These are phyloP conservation scores for Cicer arietinum DNA, from an alignment of 306 rosid species.

Conservation along the genomic window DNA sequence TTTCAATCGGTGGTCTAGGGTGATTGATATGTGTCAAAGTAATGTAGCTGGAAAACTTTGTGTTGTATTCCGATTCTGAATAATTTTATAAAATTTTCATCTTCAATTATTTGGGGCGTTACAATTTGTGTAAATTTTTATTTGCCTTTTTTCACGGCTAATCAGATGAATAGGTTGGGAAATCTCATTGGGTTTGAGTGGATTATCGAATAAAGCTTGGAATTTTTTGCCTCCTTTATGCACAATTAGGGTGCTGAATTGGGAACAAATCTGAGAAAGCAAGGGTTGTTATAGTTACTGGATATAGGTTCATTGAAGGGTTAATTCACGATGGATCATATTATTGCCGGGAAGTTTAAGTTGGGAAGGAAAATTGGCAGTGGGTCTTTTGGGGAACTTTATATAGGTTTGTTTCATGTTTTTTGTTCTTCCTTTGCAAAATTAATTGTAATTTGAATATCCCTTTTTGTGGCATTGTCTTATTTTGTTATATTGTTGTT, in stretches of 20 bases:
- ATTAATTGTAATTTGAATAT: neutral
- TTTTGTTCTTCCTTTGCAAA: neutral
- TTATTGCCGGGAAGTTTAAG: slow-evolving; percentile 90
- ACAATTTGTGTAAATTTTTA: slow-evolving; percentile 41
- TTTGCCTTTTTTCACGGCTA: slow-evolving; percentile 16
- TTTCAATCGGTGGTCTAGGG: slow-evolving; percentile 44
- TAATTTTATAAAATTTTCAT: slow-evolving; percentile 31
- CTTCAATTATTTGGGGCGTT: slow-evolving; percentile 44
- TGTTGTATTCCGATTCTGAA: slow-evolving; percentile 31
- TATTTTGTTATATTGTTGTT: slow-evolving; percentile 29
- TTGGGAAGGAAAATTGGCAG: slow-evolving; percentile 99
- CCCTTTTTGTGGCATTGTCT: neutral
- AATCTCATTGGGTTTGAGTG: slow-evolving; percentile 46
- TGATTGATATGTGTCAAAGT: slow-evolving; percentile 44
- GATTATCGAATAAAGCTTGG: slow-evolving; percentile 45
- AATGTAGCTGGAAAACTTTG: slow-evolving; percentile 49
- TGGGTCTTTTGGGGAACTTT: slow-evolving; percentile 99
- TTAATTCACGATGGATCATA: slow-evolving; percentile 82
- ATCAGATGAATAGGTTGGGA: slow-evolving; percentile 38
- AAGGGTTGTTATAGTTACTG: slow-evolving; percentile 43
- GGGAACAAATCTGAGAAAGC: slow-evolving; percentile 53
- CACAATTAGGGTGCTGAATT: slow-evolving; percentile 54
- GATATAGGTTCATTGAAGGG: slow-evolving; percentile 49
- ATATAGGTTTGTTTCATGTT: slow-evolving; percentile 66
- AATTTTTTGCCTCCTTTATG: slow-evolving; percentile 41